Evolutionary conservation across 2,329 filamentous ascomycete species (phyloP).

Genomic region (Calonectria hongkongensis): DNA sequence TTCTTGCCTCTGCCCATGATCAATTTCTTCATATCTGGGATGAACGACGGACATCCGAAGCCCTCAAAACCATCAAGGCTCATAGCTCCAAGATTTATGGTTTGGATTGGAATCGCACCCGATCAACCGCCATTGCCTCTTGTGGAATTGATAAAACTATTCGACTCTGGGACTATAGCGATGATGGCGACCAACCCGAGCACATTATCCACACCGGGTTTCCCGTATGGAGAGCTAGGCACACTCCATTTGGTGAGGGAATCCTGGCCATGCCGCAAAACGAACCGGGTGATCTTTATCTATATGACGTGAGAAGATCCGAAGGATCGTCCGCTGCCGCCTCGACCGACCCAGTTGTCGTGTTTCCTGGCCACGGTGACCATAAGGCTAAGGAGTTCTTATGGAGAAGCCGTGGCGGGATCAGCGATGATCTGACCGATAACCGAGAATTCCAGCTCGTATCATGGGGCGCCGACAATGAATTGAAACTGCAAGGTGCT

Average conservation of each 20-base stretch:
- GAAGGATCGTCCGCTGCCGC: slow-evolving; percentile 66
- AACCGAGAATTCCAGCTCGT: slow-evolving; percentile 94
- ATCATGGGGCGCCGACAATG: slow-evolving; percentile 92
- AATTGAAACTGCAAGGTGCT: slow-evolving; percentile 85
- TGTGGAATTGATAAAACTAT: slow-evolving; percentile 95
- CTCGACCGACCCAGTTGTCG: slow-evolving; percentile 69
- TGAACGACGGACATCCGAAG: slow-evolving; percentile 84
- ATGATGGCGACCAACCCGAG: slow-evolving; percentile 79
- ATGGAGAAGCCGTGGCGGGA: slow-evolving; percentile 85
- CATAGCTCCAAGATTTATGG: slow-evolving; percentile 97
- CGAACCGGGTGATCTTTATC: slow-evolving; percentile 87
- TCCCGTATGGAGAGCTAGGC: slow-evolving; percentile 92
- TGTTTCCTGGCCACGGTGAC: slow-evolving; percentile 77
- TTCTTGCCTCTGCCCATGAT: slow-evolving; percentile 94
- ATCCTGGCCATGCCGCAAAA: slow-evolving; percentile 94
- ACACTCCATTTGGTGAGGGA: slow-evolving; percentile 92
- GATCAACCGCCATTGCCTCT: slow-evolving; percentile 83
- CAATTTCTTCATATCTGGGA: slow-evolving; percentile 94
- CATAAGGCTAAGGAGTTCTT: slow-evolving; percentile 92
- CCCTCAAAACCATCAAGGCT: slow-evolving; percentile 88
- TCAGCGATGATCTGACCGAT: slow-evolving; percentile 79
- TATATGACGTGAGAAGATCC: slow-evolving; percentile 82
- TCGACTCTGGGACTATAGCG: slow-evolving; percentile 90
- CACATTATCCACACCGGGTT: slow-evolving; percentile 88
- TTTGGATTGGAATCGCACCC: slow-evolving; percentile 92